Evolutionary conservation across 345 rosid species (phyloP).

Genomic region (Erysimum cheiranthoides): DNA sequence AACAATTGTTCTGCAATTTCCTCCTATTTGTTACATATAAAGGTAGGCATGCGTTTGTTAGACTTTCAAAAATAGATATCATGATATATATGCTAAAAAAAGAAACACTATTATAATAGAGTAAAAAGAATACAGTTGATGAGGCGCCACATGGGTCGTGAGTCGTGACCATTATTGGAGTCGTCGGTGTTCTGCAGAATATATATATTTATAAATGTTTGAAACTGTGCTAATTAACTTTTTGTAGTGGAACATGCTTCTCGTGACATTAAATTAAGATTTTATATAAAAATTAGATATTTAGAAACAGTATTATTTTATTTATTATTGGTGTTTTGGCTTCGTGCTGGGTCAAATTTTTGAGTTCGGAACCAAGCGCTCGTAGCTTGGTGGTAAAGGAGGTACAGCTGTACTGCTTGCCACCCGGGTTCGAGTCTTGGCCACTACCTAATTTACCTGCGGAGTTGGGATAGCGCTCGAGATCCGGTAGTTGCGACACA

Average conservation of each 20-base stretch:
- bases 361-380: no score
- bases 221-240: slow-evolving; percentile 28
- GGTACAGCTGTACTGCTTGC: no score
- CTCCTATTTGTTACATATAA: slow-evolving; percentile 4
- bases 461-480: no score
- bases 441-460: no score
- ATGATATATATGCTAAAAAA: neutral
- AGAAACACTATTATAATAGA: neutral
- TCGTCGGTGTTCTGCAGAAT: slow-evolving; percentile 32
- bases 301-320: neutral
- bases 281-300: neutral
- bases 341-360: slow-evolving; percentile 2
- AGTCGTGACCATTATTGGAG: slow-evolving; percentile 31
- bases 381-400: no score
- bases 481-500: no score
- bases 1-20: slow-evolving; percentile 24
- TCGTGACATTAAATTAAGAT: slow-evolving; percentile 18
- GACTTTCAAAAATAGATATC: slow-evolving; percentile 10
- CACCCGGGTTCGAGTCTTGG: no score
- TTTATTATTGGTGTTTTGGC: neutral
- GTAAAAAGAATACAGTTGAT: slow-evolving; percentile 22
- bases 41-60: slow-evolving; percentile 34
- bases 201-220: neutral
- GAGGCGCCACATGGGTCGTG: slow-evolving; percentile 39
- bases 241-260: slow-evolving; percentile 41